These are phyloP conservation scores for Botrytis tulipae DNA, from an alignment of 2,329 filamentous ascomycete species.

Conservation along the genomic window DNA sequence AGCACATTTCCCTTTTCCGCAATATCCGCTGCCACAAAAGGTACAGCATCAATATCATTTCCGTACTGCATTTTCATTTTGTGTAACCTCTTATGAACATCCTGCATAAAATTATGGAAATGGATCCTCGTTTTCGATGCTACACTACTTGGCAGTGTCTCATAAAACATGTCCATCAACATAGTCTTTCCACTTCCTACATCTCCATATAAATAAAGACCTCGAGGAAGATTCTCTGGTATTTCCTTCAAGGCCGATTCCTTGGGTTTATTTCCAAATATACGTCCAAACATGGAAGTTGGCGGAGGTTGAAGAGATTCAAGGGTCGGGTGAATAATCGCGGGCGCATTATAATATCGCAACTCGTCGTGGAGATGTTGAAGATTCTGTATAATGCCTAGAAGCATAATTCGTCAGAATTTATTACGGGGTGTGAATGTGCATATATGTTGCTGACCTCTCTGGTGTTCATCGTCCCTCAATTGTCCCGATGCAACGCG, in stretches of 20 bases:
- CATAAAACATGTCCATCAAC: slow-evolving; percentile 98
- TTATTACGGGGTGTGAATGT: slow-evolving; percentile 3
- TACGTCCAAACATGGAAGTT: slow-evolving; percentile 55
- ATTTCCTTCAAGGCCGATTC: slow-evolving; percentile 50
- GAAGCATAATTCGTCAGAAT: slow-evolving; percentile 23
- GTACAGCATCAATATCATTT: slow-evolving; percentile 84
- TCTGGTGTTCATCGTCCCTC: slow-evolving; percentile 86
- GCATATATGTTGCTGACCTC: slow-evolving; percentile 54
- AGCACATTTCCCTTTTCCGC: slow-evolving; percentile 80
- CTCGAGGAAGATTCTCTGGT: slow-evolving; percentile 74
- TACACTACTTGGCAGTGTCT: slow-evolving; percentile 80
- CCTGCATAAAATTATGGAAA: slow-evolving; percentile 99
- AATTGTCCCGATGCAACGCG: slow-evolving; percentile 72
- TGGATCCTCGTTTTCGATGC: slow-evolving; percentile 87
- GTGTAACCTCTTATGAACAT: slow-evolving; percentile 88
- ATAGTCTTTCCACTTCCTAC: slow-evolving; percentile 98
- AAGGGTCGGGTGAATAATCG: slow-evolving; percentile 73
- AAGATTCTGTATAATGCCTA: slow-evolving; percentile 83
- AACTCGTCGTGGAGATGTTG: slow-evolving; percentile 88
- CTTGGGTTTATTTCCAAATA: slow-evolving; percentile 53
- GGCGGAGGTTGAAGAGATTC: slow-evolving; percentile 62
- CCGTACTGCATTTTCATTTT: slow-evolving; percentile 86
- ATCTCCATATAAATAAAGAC: slow-evolving; percentile 92
- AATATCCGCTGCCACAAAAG: slow-evolving; percentile 92
- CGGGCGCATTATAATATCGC: slow-evolving; percentile 66